Conservation (phyloP, 139 green algal genomes). For the Chlamydomonas sp. region DNA sequence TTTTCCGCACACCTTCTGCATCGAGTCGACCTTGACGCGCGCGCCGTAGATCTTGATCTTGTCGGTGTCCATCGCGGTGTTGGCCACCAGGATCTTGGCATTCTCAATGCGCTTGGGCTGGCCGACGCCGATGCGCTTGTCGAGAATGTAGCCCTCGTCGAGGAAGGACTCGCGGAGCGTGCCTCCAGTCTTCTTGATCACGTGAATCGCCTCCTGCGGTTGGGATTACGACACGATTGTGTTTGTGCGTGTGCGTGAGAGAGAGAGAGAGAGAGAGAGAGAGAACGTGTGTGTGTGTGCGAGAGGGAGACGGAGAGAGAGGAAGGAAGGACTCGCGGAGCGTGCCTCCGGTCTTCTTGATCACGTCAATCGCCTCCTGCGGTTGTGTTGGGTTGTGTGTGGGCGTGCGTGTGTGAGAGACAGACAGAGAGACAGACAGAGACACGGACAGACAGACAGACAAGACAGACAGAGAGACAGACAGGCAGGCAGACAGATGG, state of each 20-base stretch:
- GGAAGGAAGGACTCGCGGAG: too few relatives aligned
- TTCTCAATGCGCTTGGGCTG: slow-evolving; percentile 92
- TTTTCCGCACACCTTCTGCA: slow-evolving; percentile 77
- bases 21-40: slow-evolving; percentile 63
- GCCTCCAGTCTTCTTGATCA: slow-evolving; percentile 97
- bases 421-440: too few relatives aligned
- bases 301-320: too few relatives aligned
- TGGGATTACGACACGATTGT: too few relatives aligned
- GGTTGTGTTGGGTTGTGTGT: too few relatives aligned
- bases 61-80: slow-evolving; percentile 99
- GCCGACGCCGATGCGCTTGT: slow-evolving; percentile 96
- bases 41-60: slow-evolving; percentile 99
- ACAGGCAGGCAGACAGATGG: too few relatives aligned
- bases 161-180: slow-evolving; percentile 92
- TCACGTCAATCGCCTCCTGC: slow-evolving; percentile 96
- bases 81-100: slow-evolving; percentile 95
- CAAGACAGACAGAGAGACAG: too few relatives aligned
- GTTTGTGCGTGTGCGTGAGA: too few relatives aligned
- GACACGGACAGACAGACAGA: too few relatives aligned
- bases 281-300: too few relatives aligned
- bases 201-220: slow-evolving; percentile 96
- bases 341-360: slow-evolving; percentile 94
- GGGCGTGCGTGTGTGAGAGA: too few relatives aligned
- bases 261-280: too few relatives aligned
- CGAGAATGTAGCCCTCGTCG: slow-evolving; percentile 98